Percentiles rank a stretch among this genome's conserved stretches.
Conservation (phyloP, 805 yeast species). For the Ogataea neopini region DNA sequence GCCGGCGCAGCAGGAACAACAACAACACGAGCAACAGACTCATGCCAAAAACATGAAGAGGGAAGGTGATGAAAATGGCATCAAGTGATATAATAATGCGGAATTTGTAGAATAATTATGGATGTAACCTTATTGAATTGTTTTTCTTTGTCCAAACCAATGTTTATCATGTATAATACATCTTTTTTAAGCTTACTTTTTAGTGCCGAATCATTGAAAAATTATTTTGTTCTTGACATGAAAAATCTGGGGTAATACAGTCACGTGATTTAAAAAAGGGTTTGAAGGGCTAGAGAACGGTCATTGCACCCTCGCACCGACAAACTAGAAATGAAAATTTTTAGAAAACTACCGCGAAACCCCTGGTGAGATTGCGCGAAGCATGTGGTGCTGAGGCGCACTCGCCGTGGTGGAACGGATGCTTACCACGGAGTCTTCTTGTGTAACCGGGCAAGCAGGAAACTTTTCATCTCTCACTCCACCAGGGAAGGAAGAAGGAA, state of each 20-base stretch:
- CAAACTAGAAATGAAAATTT: background rate
- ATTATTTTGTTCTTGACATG: background rate
- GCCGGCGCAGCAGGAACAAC: background rate
- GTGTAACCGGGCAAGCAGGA: background rate
- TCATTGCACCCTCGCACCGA: slow-evolving; percentile 3
- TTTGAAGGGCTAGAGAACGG: background rate
- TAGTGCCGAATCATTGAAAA: no score
- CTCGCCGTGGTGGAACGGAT: background rate
- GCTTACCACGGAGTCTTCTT: background rate
- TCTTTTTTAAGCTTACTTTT: background rate
- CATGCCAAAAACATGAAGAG: background rate
- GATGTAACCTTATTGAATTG: background rate
- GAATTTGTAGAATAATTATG: background rate
- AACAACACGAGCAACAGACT: background rate
- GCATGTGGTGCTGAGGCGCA: background rate
- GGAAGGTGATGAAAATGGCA: background rate
- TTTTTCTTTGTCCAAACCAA: background rate
- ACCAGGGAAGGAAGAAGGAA: slow-evolving; percentile 6
- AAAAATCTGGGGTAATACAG: slow-evolving; percentile 6
- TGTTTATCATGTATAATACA: background rate
- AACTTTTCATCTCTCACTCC: slow-evolving; percentile 3
- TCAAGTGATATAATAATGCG: slow-evolving; percentile 3
- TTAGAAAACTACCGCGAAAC: slow-evolving; percentile 1
- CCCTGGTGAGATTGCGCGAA: background rate
- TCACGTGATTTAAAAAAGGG: slow-evolving; percentile 11